These are phyloP conservation scores for Backusella liffmaniae DNA, from an alignment of 192 early-diverging fungal genomes.

Conservation along the genomic window DNA sequence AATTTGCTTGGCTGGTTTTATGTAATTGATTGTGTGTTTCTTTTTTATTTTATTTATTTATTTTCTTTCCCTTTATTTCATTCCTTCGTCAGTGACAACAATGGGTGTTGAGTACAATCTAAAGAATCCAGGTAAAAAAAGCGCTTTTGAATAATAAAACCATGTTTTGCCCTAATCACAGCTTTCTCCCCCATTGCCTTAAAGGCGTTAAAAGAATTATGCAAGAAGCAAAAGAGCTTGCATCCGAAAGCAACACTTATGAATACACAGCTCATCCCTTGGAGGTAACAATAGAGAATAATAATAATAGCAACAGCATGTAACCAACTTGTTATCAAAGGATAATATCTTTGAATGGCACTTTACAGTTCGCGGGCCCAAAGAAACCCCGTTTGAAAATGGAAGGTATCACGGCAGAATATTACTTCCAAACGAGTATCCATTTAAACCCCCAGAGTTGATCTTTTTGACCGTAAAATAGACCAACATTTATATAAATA, in stretches of 20 bases:
- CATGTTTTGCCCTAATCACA: background rate
- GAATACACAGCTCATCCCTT: slow-evolving; percentile 78
- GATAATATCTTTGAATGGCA: slow-evolving; percentile 98
- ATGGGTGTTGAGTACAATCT: slow-evolving; percentile 17
- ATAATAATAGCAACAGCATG: background rate
- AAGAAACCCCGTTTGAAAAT: slow-evolving; percentile 81
- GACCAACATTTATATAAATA: too few species aligned
- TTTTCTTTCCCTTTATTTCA: background rate
- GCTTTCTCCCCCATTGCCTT: background rate
- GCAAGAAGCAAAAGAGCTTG: slow-evolving; percentile 74
- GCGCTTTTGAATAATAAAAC: background rate
- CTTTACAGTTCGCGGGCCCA: slow-evolving; percentile 89
- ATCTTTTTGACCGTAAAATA: slow-evolving; percentile 67
- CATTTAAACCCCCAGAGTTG: slow-evolving; percentile 85
- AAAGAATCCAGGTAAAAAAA: slow-evolving; percentile 18
- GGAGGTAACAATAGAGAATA: slow-evolving; percentile 37
- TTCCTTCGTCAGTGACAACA: background rate
- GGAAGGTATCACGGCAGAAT: slow-evolving; percentile 92
- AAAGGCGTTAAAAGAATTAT: slow-evolving; percentile 80
- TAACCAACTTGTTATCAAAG: slow-evolving; percentile 29
- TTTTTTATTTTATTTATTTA: background rate
- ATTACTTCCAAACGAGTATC: slow-evolving; percentile 92
- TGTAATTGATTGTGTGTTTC: background rate
- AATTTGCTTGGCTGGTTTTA: background rate
- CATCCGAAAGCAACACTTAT: slow-evolving; percentile 55